Conservation (phyloP, 306 rosid genomes). For the Vicia villosa region DNA sequence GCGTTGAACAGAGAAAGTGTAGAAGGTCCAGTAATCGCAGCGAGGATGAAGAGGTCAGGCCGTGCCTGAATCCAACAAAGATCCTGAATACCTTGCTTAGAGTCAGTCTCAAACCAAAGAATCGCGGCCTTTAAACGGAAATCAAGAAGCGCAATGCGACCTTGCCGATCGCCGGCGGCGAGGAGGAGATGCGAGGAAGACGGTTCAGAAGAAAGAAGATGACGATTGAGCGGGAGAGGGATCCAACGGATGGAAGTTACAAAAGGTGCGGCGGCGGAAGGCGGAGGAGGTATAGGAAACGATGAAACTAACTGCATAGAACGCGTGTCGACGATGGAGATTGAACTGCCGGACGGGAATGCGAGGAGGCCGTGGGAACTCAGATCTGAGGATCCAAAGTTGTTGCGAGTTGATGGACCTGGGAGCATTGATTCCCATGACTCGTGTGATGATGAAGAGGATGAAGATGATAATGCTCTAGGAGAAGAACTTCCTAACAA, state of each 20-base stretch:
- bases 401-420: conserved; percentile 85
- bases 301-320: conserved; percentile 82
- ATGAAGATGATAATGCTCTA: conserved; percentile 18
- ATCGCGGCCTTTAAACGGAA: conserved; percentile 60
- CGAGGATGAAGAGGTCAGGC: conserved; percentile 64
- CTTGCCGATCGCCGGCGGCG: conserved; percentile 88
- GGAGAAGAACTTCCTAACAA: conserved; percentile 50
- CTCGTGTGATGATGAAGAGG: conserved; percentile 39
- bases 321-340: conserved; percentile 75
- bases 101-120: conserved; percentile 75
- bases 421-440: conserved; percentile 93
- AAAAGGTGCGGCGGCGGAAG: conserved; percentile 67
- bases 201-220: conserved; percentile 84
- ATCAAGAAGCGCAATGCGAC: conserved; percentile 85
- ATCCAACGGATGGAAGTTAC: conserved; percentile 91
- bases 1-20: conserved; percentile 63
- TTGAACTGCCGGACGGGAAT: conserved; percentile 83
- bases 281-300: conserved; percentile 77
- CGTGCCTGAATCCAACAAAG: conserved; percentile 88
- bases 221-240: conserved; percentile 75
- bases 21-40: conserved; percentile 75
- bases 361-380: conserved; percentile 82
- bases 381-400: conserved; percentile 89
- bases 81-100: conserved; percentile 70
- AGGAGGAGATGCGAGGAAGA: conserved; percentile 85